These are phyloP conservation scores for Leccinum subrobustum DNA, from an alignment of 1,284 basidiomycete species.

Conservation along the genomic window DNA sequence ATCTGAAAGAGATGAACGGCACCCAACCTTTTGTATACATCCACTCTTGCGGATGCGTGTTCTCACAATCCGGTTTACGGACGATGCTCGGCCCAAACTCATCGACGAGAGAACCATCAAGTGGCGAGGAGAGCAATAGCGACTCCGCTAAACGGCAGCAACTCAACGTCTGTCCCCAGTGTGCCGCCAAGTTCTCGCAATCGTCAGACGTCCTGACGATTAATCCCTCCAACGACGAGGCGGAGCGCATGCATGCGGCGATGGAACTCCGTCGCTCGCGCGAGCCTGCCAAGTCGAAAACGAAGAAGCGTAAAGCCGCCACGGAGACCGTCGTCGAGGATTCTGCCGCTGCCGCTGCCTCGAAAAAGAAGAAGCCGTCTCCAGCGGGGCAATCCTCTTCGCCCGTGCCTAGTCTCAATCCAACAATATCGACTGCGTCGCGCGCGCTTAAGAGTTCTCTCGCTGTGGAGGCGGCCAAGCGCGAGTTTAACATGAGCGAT, in stretches of 20 bases:
- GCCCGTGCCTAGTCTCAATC: constrained; percentile 43
- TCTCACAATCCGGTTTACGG: constrained; percentile 74
- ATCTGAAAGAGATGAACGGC: constrained; percentile 93
- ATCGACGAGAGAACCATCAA: constrained; percentile 29
- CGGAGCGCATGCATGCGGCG: constrained; percentile 47
- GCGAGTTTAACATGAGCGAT: constrained; percentile 73
- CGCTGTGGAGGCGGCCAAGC: constrained; percentile 69
- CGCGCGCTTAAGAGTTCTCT: constrained; percentile 62
- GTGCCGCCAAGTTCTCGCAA: constrained; percentile 63
- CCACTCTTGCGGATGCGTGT: constrained; percentile 85
- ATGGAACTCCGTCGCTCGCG: constrained; percentile 56
- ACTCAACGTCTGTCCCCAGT: constrained; percentile 71
- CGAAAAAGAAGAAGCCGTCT: constrained; percentile 45
- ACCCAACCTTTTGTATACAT: constrained; percentile 83
- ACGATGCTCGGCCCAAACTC: constrained; percentile 47
- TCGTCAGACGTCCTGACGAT: constrained; percentile 53
- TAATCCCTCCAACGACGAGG: constrained; percentile 65
- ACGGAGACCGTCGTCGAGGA: constrained; percentile 36
- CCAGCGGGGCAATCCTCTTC: constrained; percentile 23
- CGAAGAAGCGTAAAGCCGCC: constrained; percentile 66
- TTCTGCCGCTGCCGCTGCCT: constrained; percentile 14
- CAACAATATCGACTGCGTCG: constrained; percentile 55
- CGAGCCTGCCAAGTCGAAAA: constrained; percentile 54
- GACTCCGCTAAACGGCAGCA: constrained; percentile 28
- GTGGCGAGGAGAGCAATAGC: constrained; percentile 16